Evolutionary conservation across 352 stramenopile genomes (phyloP).

Genomic region (Aphanomyces cochlioides): DNA sequence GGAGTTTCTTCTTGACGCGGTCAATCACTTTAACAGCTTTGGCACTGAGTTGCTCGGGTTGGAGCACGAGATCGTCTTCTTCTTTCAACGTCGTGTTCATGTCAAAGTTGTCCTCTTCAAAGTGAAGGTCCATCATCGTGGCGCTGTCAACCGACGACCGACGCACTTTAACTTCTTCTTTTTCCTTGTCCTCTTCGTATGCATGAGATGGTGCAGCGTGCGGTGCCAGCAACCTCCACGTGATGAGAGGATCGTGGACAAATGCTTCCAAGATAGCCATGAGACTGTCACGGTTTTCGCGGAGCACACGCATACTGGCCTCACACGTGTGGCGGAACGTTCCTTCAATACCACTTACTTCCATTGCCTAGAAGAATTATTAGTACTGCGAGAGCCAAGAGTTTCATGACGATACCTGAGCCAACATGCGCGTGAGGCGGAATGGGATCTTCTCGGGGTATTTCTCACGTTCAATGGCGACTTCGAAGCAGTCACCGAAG

Average conservation of each 20-base stretch:
- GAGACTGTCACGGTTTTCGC: conserved; percentile 97
- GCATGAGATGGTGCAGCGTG: conserved; percentile 72
- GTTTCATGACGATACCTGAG: conserved; percentile 36
- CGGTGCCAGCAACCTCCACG: conserved; percentile 95
- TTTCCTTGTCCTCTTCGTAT: conserved; percentile 36
- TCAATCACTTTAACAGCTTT: conserved; percentile 95
- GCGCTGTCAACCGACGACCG: conserved; percentile 17
- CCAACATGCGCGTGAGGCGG: conserved; percentile 98
- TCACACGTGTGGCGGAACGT: conserved; percentile 99
- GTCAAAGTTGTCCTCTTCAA: conserved; percentile 5
- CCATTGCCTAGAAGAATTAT: conserved; percentile 92
- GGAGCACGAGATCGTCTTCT: conserved; percentile 10
- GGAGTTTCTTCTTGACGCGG: conserved; percentile 99
- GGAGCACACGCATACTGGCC: conserved; percentile 96
- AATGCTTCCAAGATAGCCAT: conserved; percentile 99
- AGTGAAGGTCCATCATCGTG: conserved; percentile 17
- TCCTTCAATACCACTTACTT: conserved; percentile 99
- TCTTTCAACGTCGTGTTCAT: conserved; percentile 4
- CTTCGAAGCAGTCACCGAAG: conserved; percentile 98
- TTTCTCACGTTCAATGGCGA: conserved; percentile 99
- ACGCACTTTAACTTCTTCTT: conserved; percentile 24
- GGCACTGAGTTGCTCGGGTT: conserved; percentile 67
- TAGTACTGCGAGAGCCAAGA: neutral
- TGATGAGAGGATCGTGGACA: conserved; percentile 99
- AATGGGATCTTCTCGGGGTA: conserved; percentile 99